Percentiles rank a stretch among this genome's conserved stretches.
These are phyloP conservation scores for Alternaria arborescens DNA, from an alignment of 2,329 filamentous ascomycete genomes.

Conservation along the genomic window DNA sequence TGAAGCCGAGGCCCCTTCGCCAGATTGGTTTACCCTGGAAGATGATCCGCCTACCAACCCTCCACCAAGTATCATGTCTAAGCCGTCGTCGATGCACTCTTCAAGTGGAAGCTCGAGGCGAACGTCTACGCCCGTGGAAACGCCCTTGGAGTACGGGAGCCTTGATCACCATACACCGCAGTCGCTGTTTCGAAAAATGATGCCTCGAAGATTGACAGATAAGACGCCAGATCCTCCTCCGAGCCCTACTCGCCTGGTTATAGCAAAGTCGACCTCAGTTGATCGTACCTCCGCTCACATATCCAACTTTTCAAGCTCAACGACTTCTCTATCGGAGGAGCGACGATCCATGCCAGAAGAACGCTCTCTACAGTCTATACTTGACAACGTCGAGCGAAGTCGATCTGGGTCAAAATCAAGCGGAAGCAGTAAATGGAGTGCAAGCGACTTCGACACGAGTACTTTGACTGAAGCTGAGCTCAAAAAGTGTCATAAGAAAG, in stretches of 20 bases:
- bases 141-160: slow-evolving; percentile 18
- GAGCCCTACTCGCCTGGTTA: slow-evolving; percentile 32
- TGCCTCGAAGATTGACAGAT: slow-evolving; percentile 20
- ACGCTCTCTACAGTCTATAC: slow-evolving; percentile 19
- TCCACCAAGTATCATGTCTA: slow-evolving; percentile 21
- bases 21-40: slow-evolving; percentile 24
- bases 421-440: slow-evolving; percentile 48
- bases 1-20: slow-evolving; percentile 24
- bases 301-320: slow-evolving; percentile 37
- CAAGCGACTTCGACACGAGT: slow-evolving; percentile 52
- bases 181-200: slow-evolving; percentile 34
- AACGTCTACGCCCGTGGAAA: slow-evolving; percentile 21
- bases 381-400: slow-evolving; percentile 16
- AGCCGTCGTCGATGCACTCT: slow-evolving; percentile 13
- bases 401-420: slow-evolving; percentile 28
- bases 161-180: slow-evolving; percentile 27
- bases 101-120: slow-evolving; percentile 21
- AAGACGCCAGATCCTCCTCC: slow-evolving; percentile 22
- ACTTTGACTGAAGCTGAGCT: slow-evolving; percentile 52
- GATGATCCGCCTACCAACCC: slow-evolving; percentile 16
- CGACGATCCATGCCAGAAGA: slow-evolving; percentile 9
- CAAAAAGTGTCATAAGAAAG: slow-evolving; percentile 57
- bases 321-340: slow-evolving; percentile 29
- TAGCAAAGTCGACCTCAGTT: slow-evolving; percentile 45
- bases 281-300: slow-evolving; percentile 44